Evolutionary conservation across 768 basidiomycete species (phyloP).

Genomic region (Auricularia sp.): DNA sequence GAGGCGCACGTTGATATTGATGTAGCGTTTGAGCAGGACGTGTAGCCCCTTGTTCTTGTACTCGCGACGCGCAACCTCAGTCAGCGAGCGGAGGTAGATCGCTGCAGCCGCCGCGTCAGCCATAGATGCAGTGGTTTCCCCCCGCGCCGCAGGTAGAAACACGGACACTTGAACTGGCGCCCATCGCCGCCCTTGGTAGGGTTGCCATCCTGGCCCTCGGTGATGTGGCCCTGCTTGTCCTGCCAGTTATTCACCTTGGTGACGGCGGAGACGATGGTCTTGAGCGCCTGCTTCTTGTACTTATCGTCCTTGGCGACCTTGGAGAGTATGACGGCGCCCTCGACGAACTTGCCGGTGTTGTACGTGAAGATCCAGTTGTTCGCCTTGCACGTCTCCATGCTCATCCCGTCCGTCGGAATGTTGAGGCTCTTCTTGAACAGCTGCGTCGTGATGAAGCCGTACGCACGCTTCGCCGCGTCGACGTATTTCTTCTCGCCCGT

Average conservation of each 20-base stretch:
- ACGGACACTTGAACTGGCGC: neutral
- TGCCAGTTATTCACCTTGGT: constrained; percentile 35
- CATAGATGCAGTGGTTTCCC: too few relatives aligned
- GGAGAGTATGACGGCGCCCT: constrained; percentile 21
- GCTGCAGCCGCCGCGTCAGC: neutral
- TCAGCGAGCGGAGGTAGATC: neutral
- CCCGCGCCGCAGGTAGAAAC: too few relatives aligned
- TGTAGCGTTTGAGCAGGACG: neutral
- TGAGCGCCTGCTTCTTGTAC: constrained; percentile 31
- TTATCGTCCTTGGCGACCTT: constrained; percentile 28
- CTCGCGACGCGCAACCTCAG: neutral
- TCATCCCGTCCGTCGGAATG: constrained; percentile 38
- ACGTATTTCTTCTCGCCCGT: constrained; percentile 36
- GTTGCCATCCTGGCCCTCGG: constrained; percentile 27
- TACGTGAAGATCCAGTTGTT: constrained; percentile 42
- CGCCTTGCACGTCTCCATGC: constrained; percentile 37
- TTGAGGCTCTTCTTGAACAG: constrained; percentile 32
- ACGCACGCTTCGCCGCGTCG: constrained; percentile 35
- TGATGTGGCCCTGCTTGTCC: constrained; percentile 36
- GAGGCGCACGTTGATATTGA: neutral
- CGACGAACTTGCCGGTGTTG: constrained; percentile 44
- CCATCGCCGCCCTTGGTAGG: neutral
- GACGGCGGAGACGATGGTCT: constrained; percentile 29
- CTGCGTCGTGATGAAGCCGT: constrained; percentile 34
- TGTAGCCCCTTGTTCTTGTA: neutral